These are phyloP conservation scores for Ophiostoma novo-ulmi DNA, from an alignment of 2,329 filamentous ascomycete species.

Conservation along the genomic window DNA sequence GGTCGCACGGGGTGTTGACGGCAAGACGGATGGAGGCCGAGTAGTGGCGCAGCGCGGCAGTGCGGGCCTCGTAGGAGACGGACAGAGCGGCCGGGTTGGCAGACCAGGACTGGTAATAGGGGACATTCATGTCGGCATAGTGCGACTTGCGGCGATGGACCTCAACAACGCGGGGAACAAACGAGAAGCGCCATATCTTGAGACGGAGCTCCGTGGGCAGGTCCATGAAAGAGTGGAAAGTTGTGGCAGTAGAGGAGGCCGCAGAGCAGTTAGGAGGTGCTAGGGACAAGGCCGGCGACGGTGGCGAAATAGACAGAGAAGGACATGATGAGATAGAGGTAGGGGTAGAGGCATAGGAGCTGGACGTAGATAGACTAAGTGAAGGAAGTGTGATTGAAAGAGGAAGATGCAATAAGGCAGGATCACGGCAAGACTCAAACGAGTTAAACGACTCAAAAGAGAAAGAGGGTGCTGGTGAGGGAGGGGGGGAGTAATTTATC, in stretches of 20 bases:
- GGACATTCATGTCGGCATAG: constrained; percentile 31
- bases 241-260: background rate
- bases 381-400: background rate
- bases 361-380: background rate
- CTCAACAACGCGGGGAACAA: constrained; percentile 35
- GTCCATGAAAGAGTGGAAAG: constrained; percentile 32
- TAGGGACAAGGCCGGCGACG: background rate
- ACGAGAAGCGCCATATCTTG: constrained; percentile 36
- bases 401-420: background rate
- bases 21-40: constrained; percentile 33
- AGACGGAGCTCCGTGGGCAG: constrained; percentile 37
- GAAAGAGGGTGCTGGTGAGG: background rate
- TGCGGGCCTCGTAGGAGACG: constrained; percentile 34
- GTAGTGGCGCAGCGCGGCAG: constrained; percentile 33
- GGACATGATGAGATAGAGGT: background rate
- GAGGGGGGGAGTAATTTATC: background rate
- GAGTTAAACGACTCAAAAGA: background rate
- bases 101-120: constrained; percentile 33
- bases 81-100: constrained; percentile 35
- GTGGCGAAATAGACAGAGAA: background rate
- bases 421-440: background rate
- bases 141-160: constrained; percentile 33
- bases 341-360: background rate
- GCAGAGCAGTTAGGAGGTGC: background rate
- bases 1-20: constrained; percentile 24